A percentile compares a stretch with the other conserved stretches of the same genome.
Conservation (phyloP, 1,139 yeast genomes). For the Saccharomyces pastorianus region DNA sequence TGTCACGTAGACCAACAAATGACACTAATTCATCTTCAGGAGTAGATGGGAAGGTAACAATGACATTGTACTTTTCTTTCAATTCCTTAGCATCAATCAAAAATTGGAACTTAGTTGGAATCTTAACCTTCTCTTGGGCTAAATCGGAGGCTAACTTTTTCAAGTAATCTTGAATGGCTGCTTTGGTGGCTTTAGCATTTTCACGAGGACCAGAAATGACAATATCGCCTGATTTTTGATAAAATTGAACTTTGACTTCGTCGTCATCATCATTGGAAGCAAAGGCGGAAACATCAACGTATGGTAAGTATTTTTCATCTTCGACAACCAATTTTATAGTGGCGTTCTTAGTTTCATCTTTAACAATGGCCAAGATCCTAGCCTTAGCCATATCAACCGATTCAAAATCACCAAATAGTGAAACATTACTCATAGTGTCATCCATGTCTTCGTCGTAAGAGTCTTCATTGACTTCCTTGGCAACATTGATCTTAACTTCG, state of each 20-base stretch:
- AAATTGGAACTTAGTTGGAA: slow-evolving; percentile 47
- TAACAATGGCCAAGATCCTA: slow-evolving; percentile 64
- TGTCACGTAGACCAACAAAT: slow-evolving; percentile 55
- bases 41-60: slow-evolving; percentile 49
- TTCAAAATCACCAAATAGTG: slow-evolving; percentile 78
- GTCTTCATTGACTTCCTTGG: slow-evolving; percentile 36
- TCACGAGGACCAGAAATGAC: slow-evolving; percentile 32
- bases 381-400: slow-evolving; percentile 70
- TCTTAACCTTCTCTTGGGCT: slow-evolving; percentile 36
- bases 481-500: slow-evolving; percentile 64
- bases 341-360: slow-evolving; percentile 60
- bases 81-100: slow-evolving; percentile 40
- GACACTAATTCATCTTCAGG: slow-evolving; percentile 41
- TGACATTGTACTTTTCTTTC: slow-evolving; percentile 51
- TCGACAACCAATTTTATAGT: slow-evolving; percentile 41
- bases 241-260: slow-evolving; percentile 15
- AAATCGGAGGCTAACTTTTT: slow-evolving; percentile 40
- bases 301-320: slow-evolving; percentile 44
- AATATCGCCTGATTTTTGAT: slow-evolving; percentile 20
- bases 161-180: slow-evolving; percentile 40
- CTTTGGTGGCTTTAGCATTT: slow-evolving; percentile 23
- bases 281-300: slow-evolving; percentile 35
- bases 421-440: slow-evolving; percentile 50
- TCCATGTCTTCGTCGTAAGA: slow-evolving; percentile 38
- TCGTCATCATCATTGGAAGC: neutral